Evolutionary conservation across 371 early-diverging fungal genomes (phyloP).

Genomic region (Rhizopus microsporus): DNA sequence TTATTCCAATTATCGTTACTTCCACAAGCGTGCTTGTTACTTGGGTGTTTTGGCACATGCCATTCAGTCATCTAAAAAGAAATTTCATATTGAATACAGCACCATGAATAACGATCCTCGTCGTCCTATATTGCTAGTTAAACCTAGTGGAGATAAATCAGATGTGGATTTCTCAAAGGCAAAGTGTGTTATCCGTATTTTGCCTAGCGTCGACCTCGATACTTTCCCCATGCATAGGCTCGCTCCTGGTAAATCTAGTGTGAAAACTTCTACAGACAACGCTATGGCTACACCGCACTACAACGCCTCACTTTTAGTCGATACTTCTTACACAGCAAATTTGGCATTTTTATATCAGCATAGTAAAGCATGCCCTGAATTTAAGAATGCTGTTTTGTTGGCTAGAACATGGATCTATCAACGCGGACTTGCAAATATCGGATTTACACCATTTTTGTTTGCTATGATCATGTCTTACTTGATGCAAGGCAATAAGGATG

Average conservation of each 20-base stretch:
- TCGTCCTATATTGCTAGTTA: constrained; percentile 74
- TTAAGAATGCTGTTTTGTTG: constrained; percentile 78
- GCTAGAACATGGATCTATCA: constrained; percentile 86
- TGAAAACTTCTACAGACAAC: constrained; percentile 56
- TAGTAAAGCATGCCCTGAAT: constrained; percentile 67
- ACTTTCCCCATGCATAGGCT: constrained; percentile 73
- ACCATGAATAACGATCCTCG: constrained; percentile 73
- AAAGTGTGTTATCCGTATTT: constrained; percentile 73
- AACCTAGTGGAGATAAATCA: constrained; percentile 57
- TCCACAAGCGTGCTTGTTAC: constrained; percentile 94
- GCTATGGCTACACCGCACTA: constrained; percentile 82
- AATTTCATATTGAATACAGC: constrained; percentile 60
- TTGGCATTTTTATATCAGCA: constrained; percentile 81
- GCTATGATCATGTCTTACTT: constrained; percentile 87
- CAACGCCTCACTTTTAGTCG: constrained; percentile 82
- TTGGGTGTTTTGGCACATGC: constrained; percentile 67
- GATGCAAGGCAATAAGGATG: constrained; percentile 64
- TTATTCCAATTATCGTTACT: constrained; percentile 90
- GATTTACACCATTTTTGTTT: constrained; percentile 78
- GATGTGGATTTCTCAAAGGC: constrained; percentile 61
- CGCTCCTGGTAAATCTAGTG: constrained; percentile 81
- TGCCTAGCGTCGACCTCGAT: constrained; percentile 68
- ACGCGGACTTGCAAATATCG: constrained; percentile 57
- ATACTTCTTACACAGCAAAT: constrained; percentile 72
- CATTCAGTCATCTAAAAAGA: constrained; percentile 53